phyloP scores from a whole-genome alignment of 345 rosid genomes.

The Pseudoturritis turrita region DNA sequence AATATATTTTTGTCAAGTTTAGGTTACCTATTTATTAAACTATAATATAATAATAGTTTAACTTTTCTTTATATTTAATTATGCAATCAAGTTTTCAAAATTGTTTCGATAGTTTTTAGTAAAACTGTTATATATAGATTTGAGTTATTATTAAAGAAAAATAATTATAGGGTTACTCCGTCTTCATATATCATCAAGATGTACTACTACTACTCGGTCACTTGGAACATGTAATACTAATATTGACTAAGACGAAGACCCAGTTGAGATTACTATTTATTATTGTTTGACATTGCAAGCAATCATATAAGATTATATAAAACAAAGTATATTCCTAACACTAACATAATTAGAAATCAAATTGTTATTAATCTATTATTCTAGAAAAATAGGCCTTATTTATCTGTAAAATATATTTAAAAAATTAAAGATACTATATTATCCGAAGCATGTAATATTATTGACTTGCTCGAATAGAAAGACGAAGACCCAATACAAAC shows the following conservation, averaged over 20 bases:
- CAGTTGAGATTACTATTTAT: background rate
- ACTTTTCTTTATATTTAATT: background rate
- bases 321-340: background rate
- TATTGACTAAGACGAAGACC: conserved; percentile 26
- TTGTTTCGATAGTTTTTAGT: background rate
- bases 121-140: background rate
- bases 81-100: background rate
- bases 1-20: background rate
- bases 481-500: background rate
- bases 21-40: conserved; percentile 3
- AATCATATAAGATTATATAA: background rate
- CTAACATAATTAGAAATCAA: background rate
- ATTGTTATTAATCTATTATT: background rate
- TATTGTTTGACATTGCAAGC: conserved; percentile 18
- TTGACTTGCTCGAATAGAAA: background rate
- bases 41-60: background rate
- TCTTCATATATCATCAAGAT: background rate
- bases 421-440: background rate
- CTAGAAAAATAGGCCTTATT: background rate
- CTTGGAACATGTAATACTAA: conserved; percentile 16
- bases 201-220: background rate
- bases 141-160: background rate
- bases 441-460: background rate
- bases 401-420: background rate
- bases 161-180: background rate